Evolutionary conservation across 345 rosid species (phyloP).

Genomic region (Hibiscus syriacus): DNA sequence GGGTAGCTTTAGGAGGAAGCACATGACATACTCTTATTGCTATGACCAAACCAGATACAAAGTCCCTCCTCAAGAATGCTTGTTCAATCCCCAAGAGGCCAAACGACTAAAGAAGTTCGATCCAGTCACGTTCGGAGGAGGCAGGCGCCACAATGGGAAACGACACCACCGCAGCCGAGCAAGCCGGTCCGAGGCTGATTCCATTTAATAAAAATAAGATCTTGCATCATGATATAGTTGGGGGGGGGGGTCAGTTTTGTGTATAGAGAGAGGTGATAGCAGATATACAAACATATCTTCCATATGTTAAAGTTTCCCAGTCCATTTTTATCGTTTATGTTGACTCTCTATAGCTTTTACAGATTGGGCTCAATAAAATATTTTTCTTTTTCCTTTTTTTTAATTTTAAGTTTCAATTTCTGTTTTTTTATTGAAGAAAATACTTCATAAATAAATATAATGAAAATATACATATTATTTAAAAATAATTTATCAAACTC

Average conservation of each 20-base stretch:
- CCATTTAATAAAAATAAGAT: constrained; percentile 12
- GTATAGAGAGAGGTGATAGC: constrained; percentile 27
- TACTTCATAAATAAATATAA: too few relatives aligned
- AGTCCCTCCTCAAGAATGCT: constrained; percentile 57
- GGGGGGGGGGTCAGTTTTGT: constrained; percentile 25
- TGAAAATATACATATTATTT: too few relatives aligned
- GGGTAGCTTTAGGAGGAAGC: constrained; percentile 61
- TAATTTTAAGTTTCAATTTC: not conserved
- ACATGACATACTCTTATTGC: constrained; percentile 90
- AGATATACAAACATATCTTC: constrained; percentile 22
- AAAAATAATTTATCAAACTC: too few relatives aligned
- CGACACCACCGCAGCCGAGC: constrained; percentile 39
- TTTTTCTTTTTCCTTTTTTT: not conserved
- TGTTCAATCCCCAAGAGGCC: constrained; percentile 50
- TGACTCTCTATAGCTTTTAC: constrained; percentile 12
- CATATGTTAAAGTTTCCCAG: constrained; percentile 18
- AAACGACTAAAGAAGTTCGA: constrained; percentile 56
- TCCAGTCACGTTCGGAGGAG: constrained; percentile 74
- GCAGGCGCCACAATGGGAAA: constrained; percentile 38
- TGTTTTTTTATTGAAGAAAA: not conserved
- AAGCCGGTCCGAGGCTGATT: constrained; percentile 12
- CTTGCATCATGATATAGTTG: not conserved
- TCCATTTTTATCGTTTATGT: constrained; percentile 24
- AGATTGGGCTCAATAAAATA: constrained; percentile 25
- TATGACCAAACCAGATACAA: constrained; percentile 77